A percentile compares a stretch with the other conserved stretches of the same genome.
Evolutionary conservation across 257 asterid genomes (phyloP).

Genomic region (Cruciata laevipes): DNA sequence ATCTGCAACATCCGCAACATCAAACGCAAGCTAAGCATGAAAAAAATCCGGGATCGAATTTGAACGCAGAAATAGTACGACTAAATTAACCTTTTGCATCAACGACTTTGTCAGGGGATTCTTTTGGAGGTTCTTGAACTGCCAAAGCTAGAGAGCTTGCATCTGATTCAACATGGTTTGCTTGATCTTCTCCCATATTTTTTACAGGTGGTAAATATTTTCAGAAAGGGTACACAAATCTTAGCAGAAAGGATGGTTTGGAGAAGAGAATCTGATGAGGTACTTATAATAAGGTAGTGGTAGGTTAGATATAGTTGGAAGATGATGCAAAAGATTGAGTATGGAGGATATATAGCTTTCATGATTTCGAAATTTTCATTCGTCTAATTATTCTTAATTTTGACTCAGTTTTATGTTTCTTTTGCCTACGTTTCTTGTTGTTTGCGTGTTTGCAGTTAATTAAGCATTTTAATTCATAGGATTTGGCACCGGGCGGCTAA

Average conservation of each 20-base stretch:
- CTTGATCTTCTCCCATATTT: conserved; percentile 23
- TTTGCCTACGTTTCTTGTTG: not conserved
- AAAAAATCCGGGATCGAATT: not conserved
- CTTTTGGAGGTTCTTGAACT: not conserved
- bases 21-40: not conserved
- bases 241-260: not conserved
- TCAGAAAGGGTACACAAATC: not conserved
- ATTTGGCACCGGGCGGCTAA: not conserved
- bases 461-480: not conserved
- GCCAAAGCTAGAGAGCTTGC: not conserved
- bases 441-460: not conserved
- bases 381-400: not conserved
- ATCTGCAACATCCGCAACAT: conserved; percentile 18
- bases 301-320: conserved; percentile 23
- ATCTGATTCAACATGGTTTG: conserved; percentile 5
- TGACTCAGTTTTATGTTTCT: not conserved
- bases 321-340: conserved; percentile 10
- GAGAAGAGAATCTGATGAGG: not conserved
- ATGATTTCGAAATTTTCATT: not conserved
- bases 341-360: not conserved
- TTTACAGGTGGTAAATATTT: not conserved
- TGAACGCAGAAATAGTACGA: not conserved
- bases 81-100: not conserved
- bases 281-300: conserved; percentile 2
- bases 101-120: conserved; percentile 17